Evolutionary conservation across 2,329 filamentous ascomycete species (phyloP).

Genomic region (Trichoderma arundinaceum): DNA sequence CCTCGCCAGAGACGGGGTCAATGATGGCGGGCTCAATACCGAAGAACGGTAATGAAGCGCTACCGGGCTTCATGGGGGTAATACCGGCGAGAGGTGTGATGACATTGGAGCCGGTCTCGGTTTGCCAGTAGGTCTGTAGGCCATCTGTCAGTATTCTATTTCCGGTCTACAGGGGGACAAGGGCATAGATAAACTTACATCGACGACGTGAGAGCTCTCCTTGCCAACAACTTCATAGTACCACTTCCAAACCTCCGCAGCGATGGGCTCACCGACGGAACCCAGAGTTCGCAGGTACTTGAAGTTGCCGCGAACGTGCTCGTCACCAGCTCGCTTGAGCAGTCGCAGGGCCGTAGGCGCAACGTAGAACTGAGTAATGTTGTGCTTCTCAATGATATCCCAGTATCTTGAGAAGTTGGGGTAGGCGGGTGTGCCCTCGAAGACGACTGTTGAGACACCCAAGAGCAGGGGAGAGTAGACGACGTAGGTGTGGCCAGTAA

Average conservation of each 20-base stretch:
- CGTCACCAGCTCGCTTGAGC: conserved; percentile 92
- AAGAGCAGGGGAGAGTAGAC: conserved; percentile 94
- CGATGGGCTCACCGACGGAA: conserved; percentile 96
- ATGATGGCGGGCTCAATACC: conserved; percentile 98
- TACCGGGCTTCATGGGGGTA: conserved; percentile 95
- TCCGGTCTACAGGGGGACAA: background rate
- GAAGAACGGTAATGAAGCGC: conserved; percentile 95
- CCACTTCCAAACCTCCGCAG: conserved; percentile 99
- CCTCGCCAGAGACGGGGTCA: conserved; percentile 91
- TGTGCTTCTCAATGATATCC: conserved; percentile 96
- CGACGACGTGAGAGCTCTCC: conserved; percentile 89
- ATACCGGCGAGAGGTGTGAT: conserved; percentile 92
- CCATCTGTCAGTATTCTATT: conserved; percentile 35
- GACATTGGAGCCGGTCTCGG: conserved; percentile 95
- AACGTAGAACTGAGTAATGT: conserved; percentile 97
- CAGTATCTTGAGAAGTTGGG: conserved; percentile 98
- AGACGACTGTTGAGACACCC: conserved; percentile 93
- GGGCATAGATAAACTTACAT: conserved; percentile 64
- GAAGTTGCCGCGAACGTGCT: conserved; percentile 90
- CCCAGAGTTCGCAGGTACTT: conserved; percentile 87
- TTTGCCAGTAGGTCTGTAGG: conserved; percentile 96
- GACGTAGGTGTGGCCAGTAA: conserved; percentile 97
- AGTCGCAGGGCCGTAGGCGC: conserved; percentile 91
- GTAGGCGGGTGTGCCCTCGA: conserved; percentile 96
- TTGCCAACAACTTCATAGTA: conserved; percentile 95